Percentiles rank a stretch among this genome's conserved stretches.
phyloP scores from a whole-genome alignment of 768 basidiomycete genomes.

The Mycena floridula region DNA sequence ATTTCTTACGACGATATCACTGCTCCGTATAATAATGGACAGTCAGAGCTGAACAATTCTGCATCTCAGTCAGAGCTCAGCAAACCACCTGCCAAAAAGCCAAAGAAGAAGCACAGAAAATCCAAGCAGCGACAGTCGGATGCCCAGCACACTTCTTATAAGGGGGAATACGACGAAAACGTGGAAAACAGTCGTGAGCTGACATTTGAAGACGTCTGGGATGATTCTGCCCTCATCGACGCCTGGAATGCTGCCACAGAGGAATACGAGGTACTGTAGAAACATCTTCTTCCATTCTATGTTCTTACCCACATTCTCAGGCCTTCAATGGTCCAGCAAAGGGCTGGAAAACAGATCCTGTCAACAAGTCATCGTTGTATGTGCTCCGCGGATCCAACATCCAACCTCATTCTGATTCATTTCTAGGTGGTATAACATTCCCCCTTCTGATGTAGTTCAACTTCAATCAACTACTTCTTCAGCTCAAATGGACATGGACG shows the following conservation, averaged over 20 bases:
- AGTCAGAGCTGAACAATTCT: too few species aligned
- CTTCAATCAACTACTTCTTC: neutral
- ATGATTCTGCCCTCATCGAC: constrained; percentile 75
- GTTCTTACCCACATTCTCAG: constrained; percentile 20
- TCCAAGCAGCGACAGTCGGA: neutral
- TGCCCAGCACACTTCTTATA: too few species aligned
- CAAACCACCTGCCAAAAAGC: neutral
- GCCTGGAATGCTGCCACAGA: constrained; percentile 84
- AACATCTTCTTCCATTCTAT: neutral
- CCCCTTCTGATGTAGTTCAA: constrained; percentile 20
- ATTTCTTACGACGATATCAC: neutral
- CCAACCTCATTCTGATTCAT: too few species aligned
- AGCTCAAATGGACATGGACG: neutral
- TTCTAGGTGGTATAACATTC: constrained; percentile 74
- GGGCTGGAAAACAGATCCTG: constrained; percentile 64
- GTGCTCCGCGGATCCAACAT: constrained; percentile 21
- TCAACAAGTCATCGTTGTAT: constrained; percentile 70
- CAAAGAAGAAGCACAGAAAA: neutral
- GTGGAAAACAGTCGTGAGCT: neutral
- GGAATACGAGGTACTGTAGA: constrained; percentile 64
- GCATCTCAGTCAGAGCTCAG: neutral
- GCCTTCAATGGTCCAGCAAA: constrained; percentile 64
- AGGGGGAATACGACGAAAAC: neutral
- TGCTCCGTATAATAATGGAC: neutral
- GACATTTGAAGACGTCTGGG: constrained; percentile 71